A percentile compares a stretch with the other conserved stretches of the same genome.
These are phyloP conservation scores for Ustilago sp. DNA, from an alignment of 1,284 basidiomycete genomes.

Conservation along the genomic window DNA sequence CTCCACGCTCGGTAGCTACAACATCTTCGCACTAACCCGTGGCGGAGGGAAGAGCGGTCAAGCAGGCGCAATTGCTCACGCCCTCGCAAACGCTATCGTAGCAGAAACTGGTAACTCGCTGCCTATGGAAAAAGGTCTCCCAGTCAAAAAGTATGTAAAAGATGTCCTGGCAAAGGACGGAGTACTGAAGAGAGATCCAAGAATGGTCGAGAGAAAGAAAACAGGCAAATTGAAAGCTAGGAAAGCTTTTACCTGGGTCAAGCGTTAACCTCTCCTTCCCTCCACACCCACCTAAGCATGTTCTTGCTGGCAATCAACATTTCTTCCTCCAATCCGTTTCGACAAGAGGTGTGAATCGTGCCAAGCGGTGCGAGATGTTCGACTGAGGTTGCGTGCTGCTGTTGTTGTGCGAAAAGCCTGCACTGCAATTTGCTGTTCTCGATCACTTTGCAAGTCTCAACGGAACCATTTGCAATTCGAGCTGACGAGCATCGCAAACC, in stretches of 20 bases:
- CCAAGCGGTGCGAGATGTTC: too few species aligned
- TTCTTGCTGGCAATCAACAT: too few species aligned
- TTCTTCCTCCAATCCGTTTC: too few species aligned
- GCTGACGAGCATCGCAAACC: too few species aligned
- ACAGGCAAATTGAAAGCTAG: conserved; percentile 90
- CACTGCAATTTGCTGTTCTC: too few species aligned
- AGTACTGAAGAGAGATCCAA: conserved; percentile 87
- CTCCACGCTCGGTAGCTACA: conserved; percentile 89
- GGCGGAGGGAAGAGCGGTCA: conserved; percentile 93
- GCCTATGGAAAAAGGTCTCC: conserved; percentile 51
- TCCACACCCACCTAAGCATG: too few species aligned
- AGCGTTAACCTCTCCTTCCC: conserved; percentile 75
- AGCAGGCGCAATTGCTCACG: conserved; percentile 87
- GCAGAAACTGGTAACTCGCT: conserved; percentile 43
- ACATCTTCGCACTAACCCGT: conserved; percentile 86
- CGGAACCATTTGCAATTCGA: too few species aligned
- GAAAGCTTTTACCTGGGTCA: conserved; percentile 86
- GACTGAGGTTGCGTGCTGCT: too few species aligned
- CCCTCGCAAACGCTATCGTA: conserved; percentile 81
- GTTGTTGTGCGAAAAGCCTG: too few species aligned
- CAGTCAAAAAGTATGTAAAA: conserved; percentile 42
- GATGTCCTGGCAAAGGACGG: conserved; percentile 84
- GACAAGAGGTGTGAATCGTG: too few species aligned
- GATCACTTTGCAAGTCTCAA: too few species aligned
- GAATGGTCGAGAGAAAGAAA: conserved; percentile 98